Base-by-base conservation (phyloP, 208 protist genomes). In the Balamuthia mandrillaris region DNA sequence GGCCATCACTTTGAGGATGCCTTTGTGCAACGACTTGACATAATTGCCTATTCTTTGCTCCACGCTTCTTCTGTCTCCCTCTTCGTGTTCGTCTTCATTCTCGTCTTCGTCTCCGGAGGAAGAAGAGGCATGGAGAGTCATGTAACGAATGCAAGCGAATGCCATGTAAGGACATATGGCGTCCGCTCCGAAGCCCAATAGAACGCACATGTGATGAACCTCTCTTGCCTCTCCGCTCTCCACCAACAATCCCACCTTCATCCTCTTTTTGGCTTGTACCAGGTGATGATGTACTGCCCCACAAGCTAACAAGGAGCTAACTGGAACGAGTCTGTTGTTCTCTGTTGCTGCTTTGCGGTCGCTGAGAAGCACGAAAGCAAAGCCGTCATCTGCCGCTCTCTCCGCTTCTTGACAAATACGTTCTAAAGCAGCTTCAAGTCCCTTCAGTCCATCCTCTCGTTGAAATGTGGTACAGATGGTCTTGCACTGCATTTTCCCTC, bases 211-310 rank as follows among this genome's bases (percentile, higher is more conserved):
- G 86, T 96, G 92, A 84, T 95, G 92, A 18, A 95, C 91, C 49
- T 94, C 91, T 6, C 89, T 45, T 0, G 90, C 87, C 51, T 95
- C 93, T 1, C 75, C 94, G 12, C 87, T 91, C 44, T 94, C 91
- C 18, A 94, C 81, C 27, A 95, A 58, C n/a, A 96, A 39, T 9
- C 72, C 91, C 4, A 89, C 79, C 24, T 90, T 77, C n/a, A 88
- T 72, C 21, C 94, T 75, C n/a, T 88, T 45, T 56, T 92, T 90
- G 44, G 85, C 9, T 3, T 58, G 42, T 33, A 96, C 68, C 29
- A 96, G 87, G 79, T 94, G 85, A 54, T 96, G 93, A 79, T 96
- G 94, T 27, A 96, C 93, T 10, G 92, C 92, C 21, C 94, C 93
- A 18, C 88, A 70, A 29, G 90, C 92, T n/a, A n/a, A n/a, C n/a